Conservation (phyloP, 2,329 filamentous ascomycete species). For the Chalara sp. region DNA sequence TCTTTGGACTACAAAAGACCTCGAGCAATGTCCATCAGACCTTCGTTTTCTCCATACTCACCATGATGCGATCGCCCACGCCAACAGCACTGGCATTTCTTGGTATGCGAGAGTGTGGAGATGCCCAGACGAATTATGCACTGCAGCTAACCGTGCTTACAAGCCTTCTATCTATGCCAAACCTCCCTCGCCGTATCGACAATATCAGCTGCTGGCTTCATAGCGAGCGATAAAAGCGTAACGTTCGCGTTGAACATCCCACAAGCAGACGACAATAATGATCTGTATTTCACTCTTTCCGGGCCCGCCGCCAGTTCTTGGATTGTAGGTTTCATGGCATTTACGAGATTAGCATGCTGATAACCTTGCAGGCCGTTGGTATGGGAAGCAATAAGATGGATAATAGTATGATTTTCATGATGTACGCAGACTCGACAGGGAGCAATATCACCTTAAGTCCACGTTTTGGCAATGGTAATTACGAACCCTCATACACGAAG, state of each 20-base stretch:
- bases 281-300: conserved; percentile 49
- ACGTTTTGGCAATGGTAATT: conserved; percentile 41
- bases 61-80: too few relatives aligned
- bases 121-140: too few relatives aligned
- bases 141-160: too few relatives aligned
- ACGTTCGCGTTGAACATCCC: conserved; percentile 46
- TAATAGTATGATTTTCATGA: conserved; percentile 45
- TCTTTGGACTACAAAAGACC: too few relatives aligned
- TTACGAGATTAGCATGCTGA: conserved; percentile 1
- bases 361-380: conserved; percentile 36
- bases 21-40: too few relatives aligned
- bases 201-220: conserved; percentile 39
- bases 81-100: too few relatives aligned
- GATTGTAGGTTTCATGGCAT: conserved; percentile 27
- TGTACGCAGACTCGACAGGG: conserved; percentile 41
- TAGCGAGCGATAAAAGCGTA: conserved; percentile 36
- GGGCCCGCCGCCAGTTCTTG: conserved; percentile 40
- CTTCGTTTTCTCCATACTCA: too few relatives aligned
- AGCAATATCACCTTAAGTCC: conserved; percentile 50
- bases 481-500: conserved; percentile 41
- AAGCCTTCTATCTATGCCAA: too few relatives aligned
- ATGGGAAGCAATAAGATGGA: conserved; percentile 46
- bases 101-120: too few relatives aligned
- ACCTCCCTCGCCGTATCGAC: conserved; percentile 10
- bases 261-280: conserved; percentile 34